A percentile compares a stretch with the other conserved stretches of the same genome.
phyloP scores from a whole-genome alignment of 2,329 filamentous ascomycete genomes.

The Fonsecaea erecta region DNA sequence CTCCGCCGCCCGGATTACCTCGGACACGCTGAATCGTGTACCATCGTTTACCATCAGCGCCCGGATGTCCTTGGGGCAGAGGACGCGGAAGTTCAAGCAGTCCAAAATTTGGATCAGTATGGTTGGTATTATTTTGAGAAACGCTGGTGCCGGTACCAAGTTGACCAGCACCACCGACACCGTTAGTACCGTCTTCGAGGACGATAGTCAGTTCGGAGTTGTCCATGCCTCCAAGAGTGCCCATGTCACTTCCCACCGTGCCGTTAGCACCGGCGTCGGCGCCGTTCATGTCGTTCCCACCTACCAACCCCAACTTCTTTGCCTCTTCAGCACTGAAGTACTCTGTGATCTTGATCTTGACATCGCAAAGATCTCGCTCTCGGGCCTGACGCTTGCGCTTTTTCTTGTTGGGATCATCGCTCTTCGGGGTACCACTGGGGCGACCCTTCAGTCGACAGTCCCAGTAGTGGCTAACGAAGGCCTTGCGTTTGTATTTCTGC shows the following conservation, averaged over 20 bases:
- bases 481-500: constrained; percentile 78
- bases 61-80: constrained; percentile 52
- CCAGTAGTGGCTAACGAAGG: constrained; percentile 84
- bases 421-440: constrained; percentile 74
- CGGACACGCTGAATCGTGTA: constrained; percentile 80
- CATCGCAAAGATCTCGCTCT: constrained; percentile 78
- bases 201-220: constrained; percentile 38
- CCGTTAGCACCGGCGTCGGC: constrained; percentile 37
- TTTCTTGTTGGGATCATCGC: constrained; percentile 78
- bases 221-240: constrained; percentile 33
- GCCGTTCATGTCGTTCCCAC: constrained; percentile 39
- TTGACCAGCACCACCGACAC: background rate
- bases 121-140: constrained; percentile 14
- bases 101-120: constrained; percentile 44
- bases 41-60: constrained; percentile 59
- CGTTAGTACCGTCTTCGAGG: constrained; percentile 28
- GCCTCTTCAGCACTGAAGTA: constrained; percentile 64
- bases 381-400: constrained; percentile 77
- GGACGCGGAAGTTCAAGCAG: constrained; percentile 49
- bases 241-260: constrained; percentile 9
- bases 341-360: constrained; percentile 85
- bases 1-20: constrained; percentile 62
- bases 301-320: constrained; percentile 25
- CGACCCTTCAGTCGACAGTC: constrained; percentile 81
- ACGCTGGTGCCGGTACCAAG: constrained; percentile 24